Evolutionary conservation across 2,329 filamentous ascomycete species (phyloP).

Genomic region (Epichloe baconii): DNA sequence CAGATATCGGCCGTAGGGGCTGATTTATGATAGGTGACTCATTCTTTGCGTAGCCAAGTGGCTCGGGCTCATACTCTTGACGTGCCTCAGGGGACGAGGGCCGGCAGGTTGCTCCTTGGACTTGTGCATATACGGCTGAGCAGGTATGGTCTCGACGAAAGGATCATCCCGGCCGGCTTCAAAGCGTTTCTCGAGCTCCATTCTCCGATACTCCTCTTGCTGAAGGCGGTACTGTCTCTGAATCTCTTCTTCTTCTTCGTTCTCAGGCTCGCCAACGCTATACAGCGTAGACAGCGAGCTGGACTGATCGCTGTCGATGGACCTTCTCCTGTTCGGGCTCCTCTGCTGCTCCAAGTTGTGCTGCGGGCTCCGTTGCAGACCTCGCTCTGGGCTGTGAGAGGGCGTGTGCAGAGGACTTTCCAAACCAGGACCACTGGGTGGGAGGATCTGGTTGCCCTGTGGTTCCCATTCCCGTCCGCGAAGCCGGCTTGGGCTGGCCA

Average conservation of each 20-base stretch:
- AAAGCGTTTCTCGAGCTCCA: not conserved
- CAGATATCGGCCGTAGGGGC: not conserved
- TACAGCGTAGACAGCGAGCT: conserved; percentile 45
- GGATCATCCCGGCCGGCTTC: conserved; percentile 14
- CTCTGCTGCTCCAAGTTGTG: conserved; percentile 7
- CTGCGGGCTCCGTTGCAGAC: conserved; percentile 10
- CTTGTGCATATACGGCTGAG: not conserved
- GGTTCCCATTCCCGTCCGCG: conserved; percentile 16
- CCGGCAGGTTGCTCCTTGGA: conserved; percentile 3
- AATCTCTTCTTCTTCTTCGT: conserved; percentile 11
- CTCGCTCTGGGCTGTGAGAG: conserved; percentile 10
- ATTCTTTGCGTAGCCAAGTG: conserved; percentile 2
- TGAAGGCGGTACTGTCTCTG: conserved; percentile 1
- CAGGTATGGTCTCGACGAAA: conserved; percentile 15
- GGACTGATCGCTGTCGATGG: conserved; percentile 31
- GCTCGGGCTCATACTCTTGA: conserved; percentile 12
- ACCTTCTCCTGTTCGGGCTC: conserved; percentile 14
- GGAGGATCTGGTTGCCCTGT: conserved; percentile 6
- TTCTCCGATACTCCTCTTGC: not conserved
- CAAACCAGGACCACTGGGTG: conserved; percentile 4
- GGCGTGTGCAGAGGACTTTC: conserved; percentile 7
- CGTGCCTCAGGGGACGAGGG: conserved; percentile 8
- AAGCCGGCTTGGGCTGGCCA: conserved; percentile 32
- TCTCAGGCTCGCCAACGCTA: conserved; percentile 37
- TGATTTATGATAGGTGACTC: not conserved